Base-by-base conservation (phyloP, 192 early-diverging fungal species). In the Glomus cerebriforme region DNA sequence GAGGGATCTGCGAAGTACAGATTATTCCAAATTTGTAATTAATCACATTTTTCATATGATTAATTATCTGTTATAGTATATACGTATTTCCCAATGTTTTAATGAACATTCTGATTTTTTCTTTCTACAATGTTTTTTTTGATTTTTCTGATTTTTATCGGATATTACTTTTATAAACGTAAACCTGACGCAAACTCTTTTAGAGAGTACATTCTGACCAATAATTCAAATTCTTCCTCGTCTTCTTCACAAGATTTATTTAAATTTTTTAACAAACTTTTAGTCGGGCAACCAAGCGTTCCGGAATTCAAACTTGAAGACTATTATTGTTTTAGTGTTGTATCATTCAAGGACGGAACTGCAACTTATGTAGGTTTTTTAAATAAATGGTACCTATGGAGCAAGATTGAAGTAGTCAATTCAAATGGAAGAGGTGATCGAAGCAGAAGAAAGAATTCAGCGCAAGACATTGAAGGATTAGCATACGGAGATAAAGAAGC, bases 311-410 rank as follows among this genome's bases (percentile, higher is more conserved):
- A 79, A 9, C 69, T 72, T 45, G 79, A 72, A 2, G 82, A 85
- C 35, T 85, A 83, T 68, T 80, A 76, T 27, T 75, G 78, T 43
- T 85, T 85, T 62, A 71, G 31, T 5, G 67, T 85, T 15, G 84
- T 82, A 8, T 78, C 77, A 0, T 39, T 83, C 17, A 78, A 75
- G 35, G 80, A 85, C 31, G 82, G 80, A 6, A 75, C 82, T 17
- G 84, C 80, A 37, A 67, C 71, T 19, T 85, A 85, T 62, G 34
- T 85, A 26, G 84, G 84, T 31, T 31, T 81, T 17, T 80, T 79
- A 24, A 65, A 79, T 8, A 64, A 79, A 35, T 85, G 84, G 84
- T 85, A 73, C 76, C 32, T 80, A 37, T 62, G 83, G 13, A 81
- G 80, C 8, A 78, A 85, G 47, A 67, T 85, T 27, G 79, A 81